Conservation (phyloP, 140 eudicot species). For the Cichorium intybus region DNA sequence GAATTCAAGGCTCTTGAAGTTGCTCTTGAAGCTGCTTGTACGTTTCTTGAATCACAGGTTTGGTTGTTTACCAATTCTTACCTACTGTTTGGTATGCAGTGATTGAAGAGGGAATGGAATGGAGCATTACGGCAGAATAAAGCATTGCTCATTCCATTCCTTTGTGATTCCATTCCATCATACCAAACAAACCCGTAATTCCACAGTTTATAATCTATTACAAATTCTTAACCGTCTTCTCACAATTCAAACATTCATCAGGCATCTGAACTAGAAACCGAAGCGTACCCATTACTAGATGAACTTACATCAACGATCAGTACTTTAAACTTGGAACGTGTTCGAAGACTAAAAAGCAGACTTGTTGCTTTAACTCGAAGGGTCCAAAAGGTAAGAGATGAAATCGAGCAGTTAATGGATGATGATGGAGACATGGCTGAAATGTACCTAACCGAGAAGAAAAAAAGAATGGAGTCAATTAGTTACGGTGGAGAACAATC, state of each 20-base stretch:
- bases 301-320: slow-evolving; percentile 85
- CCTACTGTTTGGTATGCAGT: no score
- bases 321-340: slow-evolving; percentile 76
- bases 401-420: slow-evolving; percentile 90
- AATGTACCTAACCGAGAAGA: slow-evolving; percentile 88
- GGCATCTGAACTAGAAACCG: slow-evolving; percentile 80
- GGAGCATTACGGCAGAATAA: no score
- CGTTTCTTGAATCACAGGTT: slow-evolving; percentile 91
- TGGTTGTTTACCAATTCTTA: neutral
- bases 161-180: no score
- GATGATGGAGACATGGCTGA: slow-evolving; percentile 97
- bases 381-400: slow-evolving; percentile 90
- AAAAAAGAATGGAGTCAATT: slow-evolving; percentile 52
- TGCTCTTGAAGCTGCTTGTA: slow-evolving; percentile 87
- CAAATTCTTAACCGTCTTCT: neutral
- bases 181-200: no score
- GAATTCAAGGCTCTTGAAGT: slow-evolving; percentile 89
- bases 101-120: no score
- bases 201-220: no score
- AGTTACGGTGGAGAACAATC: slow-evolving; percentile 77
- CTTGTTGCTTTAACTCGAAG: slow-evolving; percentile 80
- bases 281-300: slow-evolving; percentile 83
- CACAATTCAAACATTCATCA: slow-evolving; percentile 24
- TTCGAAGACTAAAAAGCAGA: slow-evolving; percentile 78
- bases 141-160: no score